Evolutionary conservation across 192 early-diverging fungal species (phyloP).

Genomic region (Paraglomus occultum): DNA sequence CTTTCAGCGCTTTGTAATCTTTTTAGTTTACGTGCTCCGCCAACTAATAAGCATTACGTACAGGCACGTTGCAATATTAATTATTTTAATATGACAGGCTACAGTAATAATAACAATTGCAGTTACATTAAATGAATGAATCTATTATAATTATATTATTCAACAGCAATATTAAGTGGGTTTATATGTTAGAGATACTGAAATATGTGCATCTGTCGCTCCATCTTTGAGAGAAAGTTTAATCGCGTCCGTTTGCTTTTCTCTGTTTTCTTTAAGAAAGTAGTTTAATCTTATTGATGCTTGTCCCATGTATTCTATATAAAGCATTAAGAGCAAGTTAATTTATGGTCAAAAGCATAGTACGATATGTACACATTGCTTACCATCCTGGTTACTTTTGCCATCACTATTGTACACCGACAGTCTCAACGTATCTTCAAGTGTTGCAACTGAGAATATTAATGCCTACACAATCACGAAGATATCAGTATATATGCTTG

Average conservation of each 20-base stretch:
- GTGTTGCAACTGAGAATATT: slow-evolving; percentile 22
- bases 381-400: slow-evolving; percentile 15
- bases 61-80: no score
- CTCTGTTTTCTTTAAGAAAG: slow-evolving; percentile 8
- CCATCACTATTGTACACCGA: slow-evolving; percentile 22
- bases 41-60: no score
- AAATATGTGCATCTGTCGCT: slow-evolving; percentile 10
- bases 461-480: slow-evolving; percentile 8
- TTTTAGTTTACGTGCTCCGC: no score
- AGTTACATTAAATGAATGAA: no score
- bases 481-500: neutral
- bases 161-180: neutral
- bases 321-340: neutral
- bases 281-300: slow-evolving; percentile 11
- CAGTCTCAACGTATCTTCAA: slow-evolving; percentile 27
- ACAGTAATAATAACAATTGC: no score
- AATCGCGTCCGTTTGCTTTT: slow-evolving; percentile 17
- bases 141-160: no score
- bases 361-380: neutral
- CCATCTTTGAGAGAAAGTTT: slow-evolving; percentile 14
- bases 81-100: no score
- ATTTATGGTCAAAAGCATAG: neutral
- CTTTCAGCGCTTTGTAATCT: no score
- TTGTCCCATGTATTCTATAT: slow-evolving; percentile 23
- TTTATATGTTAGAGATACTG: slow-evolving; percentile 19